phyloP scores from a whole-genome alignment of 2,329 filamentous ascomycete species.

The Parastagonospora avenae region DNA sequence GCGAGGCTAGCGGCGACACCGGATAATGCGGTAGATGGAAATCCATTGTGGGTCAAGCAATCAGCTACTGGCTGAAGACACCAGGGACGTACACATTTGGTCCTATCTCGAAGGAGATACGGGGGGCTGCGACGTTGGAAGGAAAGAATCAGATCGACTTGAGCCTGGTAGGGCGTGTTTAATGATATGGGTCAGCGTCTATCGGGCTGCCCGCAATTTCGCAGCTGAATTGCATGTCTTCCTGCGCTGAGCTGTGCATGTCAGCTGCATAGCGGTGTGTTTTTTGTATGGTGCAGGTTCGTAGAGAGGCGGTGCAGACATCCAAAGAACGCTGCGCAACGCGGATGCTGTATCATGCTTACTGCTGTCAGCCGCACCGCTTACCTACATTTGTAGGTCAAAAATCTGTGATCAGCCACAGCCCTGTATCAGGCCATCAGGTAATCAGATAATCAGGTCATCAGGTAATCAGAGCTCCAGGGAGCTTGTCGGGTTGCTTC shows the following conservation, averaged over 20 bases:
- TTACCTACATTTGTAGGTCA: too few species aligned
- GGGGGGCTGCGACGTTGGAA: neutral
- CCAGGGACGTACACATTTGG: neutral
- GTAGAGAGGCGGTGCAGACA: too few species aligned
- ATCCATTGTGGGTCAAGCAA: conserved; percentile 8
- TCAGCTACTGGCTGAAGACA: neutral
- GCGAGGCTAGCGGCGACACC: conserved; percentile 22
- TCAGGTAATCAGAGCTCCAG: too few species aligned
- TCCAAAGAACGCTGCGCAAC: too few species aligned
- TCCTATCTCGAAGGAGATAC: neutral
- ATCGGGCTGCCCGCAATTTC: neutral
- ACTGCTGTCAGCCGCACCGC: too few species aligned
- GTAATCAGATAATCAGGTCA: too few species aligned
- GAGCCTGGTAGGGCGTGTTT: neutral
- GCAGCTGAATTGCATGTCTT: conserved; percentile 16
- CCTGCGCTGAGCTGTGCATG: conserved; percentile 18
- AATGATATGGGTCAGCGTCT: neutral
- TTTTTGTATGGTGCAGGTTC: too few species aligned
- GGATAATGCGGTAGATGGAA: conserved; percentile 5
- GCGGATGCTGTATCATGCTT: too few species aligned
- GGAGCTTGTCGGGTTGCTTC: too few species aligned
- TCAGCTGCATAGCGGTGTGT: conserved; percentile 11
- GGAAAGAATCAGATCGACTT: neutral
- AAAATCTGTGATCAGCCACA: too few species aligned
- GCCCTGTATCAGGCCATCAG: too few species aligned